These are phyloP conservation scores for Cladophialophora immunda DNA, from an alignment of 2,329 filamentous ascomycete species.

Conservation along the genomic window DNA sequence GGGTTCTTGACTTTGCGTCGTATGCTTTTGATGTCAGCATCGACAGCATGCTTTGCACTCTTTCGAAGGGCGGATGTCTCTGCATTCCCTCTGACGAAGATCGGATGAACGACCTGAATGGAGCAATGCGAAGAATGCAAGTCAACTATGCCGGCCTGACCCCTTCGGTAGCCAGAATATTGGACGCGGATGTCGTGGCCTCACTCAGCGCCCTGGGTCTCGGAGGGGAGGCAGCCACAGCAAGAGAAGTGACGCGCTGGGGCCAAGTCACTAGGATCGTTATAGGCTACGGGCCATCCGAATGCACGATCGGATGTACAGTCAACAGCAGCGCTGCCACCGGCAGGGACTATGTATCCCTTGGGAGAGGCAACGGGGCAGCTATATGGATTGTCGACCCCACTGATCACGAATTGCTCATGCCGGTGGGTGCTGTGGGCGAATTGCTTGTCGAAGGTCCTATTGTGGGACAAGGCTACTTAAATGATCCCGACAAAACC, in stretches of 20 bases:
- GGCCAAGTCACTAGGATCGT: slow-evolving; percentile 51
- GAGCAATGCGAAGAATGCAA: slow-evolving; percentile 60
- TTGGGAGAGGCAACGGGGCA: slow-evolving; percentile 49
- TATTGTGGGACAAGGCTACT: slow-evolving; percentile 57
- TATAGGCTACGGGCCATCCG: slow-evolving; percentile 55
- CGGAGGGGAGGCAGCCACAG: slow-evolving; percentile 42
- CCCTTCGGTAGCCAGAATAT: slow-evolving; percentile 63
- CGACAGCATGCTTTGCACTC: slow-evolving; percentile 50
- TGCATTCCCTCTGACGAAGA: slow-evolving; percentile 56
- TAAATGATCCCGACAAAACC: slow-evolving; percentile 52
- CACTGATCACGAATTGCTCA: slow-evolving; percentile 48
- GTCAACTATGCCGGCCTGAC: slow-evolving; percentile 66
- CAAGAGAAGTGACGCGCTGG: slow-evolving; percentile 41
- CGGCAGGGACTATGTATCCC: slow-evolving; percentile 49
- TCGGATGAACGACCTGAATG: slow-evolving; percentile 57
- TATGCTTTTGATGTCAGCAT: slow-evolving; percentile 59
- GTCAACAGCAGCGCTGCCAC: slow-evolving; percentile 49
- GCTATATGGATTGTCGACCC: slow-evolving; percentile 53
- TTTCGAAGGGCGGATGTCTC: slow-evolving; percentile 54
- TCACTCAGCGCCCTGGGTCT: slow-evolving; percentile 53
- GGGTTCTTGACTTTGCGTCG: slow-evolving; percentile 53
- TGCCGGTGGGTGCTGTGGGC: slow-evolving; percentile 58
- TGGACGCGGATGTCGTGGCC: slow-evolving; percentile 56
- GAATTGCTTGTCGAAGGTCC: slow-evolving; percentile 60
- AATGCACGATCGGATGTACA: slow-evolving; percentile 54